Evolutionary conservation across 2,329 filamentous ascomycete genomes (phyloP).

Genomic region (Ophiocordyceps camponoti-leonardi): DNA sequence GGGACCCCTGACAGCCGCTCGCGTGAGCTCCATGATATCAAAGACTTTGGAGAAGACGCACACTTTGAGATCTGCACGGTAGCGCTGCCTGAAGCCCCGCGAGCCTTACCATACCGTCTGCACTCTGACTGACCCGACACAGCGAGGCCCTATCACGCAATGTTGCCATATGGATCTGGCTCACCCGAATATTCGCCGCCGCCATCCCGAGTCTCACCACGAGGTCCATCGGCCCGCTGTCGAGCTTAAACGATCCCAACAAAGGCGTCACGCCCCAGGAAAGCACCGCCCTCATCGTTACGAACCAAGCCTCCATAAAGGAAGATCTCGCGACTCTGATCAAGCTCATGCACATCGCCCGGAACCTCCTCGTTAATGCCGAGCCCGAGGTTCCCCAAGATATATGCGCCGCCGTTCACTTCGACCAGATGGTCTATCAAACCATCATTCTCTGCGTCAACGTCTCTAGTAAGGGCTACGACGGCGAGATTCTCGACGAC

Average conservation of each 20-base stretch:
- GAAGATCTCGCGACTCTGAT: slow-evolving; percentile 46
- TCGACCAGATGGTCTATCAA: slow-evolving; percentile 49
- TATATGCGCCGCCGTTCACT: slow-evolving; percentile 44
- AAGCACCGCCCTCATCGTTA: slow-evolving; percentile 43
- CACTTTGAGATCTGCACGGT: slow-evolving; percentile 42
- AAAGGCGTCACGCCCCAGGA: slow-evolving; percentile 42
- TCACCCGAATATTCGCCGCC: slow-evolving; percentile 42
- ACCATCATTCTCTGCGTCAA: slow-evolving; percentile 49
- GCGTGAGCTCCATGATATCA: slow-evolving; percentile 38
- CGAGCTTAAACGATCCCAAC: slow-evolving; percentile 33
- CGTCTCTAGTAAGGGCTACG: slow-evolving; percentile 50
- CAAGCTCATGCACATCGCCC: slow-evolving; percentile 49
- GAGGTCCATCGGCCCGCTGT: slow-evolving; percentile 38
- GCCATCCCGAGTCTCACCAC: slow-evolving; percentile 43
- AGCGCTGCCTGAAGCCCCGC: slow-evolving; percentile 6
- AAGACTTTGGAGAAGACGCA: slow-evolving; percentile 48
- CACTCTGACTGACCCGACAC: not conserved
- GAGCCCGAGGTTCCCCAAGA: slow-evolving; percentile 50
- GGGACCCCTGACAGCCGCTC: slow-evolving; percentile 35
- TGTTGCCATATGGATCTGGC: slow-evolving; percentile 47
- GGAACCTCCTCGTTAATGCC: slow-evolving; percentile 46
- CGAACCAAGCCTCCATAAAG: slow-evolving; percentile 42
- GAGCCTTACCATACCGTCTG: not conserved
- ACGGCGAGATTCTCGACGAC: slow-evolving; percentile 45
- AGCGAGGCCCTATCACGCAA: slow-evolving; percentile 45